Conservation (phyloP, 192 early-diverging fungal genomes). For the Polychytrium aggregatum region DNA sequence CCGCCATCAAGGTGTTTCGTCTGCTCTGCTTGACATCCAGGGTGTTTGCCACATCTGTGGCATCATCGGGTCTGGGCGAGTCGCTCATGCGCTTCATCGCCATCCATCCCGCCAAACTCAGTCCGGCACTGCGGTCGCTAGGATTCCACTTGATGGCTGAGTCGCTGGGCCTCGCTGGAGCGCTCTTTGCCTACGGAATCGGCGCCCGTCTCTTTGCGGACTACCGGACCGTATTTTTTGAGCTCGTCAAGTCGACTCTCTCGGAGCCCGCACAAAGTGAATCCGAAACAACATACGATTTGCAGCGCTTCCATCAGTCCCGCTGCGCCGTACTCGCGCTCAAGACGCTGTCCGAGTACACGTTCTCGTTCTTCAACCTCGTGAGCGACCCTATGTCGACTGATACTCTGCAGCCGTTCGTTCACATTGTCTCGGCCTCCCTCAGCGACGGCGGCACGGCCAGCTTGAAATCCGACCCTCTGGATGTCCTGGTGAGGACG, state of each 20-base stretch:
- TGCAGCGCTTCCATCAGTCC: neutral
- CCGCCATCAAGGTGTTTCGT: neutral
- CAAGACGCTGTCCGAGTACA: neutral
- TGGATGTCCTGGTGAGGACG: too few species aligned
- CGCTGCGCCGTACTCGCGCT: neutral
- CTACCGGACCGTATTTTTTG: conserved; percentile 9
- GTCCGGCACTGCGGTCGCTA: neutral
- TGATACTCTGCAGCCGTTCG: conserved; percentile 6
- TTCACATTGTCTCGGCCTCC: too few species aligned
- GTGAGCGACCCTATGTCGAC: neutral
- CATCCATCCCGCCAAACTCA: neutral
- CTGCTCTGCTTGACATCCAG: too few species aligned
- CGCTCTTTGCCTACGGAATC: conserved; percentile 13
- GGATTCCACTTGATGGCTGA: conserved; percentile 4
- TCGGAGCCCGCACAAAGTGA: too few species aligned
- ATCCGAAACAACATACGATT: too few species aligned
- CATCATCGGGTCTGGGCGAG: conserved; percentile 6
- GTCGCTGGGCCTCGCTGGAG: conserved; percentile 3
- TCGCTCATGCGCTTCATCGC: conserved; percentile 9
- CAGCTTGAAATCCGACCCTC: too few species aligned
- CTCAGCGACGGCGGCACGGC: too few species aligned
- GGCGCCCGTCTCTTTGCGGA: conserved; percentile 10
- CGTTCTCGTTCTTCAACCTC: neutral
- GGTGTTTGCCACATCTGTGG: conserved; percentile 10
- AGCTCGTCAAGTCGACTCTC: neutral